Percentiles rank a stretch among this genome's conserved stretches.
These are phyloP conservation scores for Canavalia gladiata DNA, from an alignment of 306 rosid genomes.

Conservation along the genomic window DNA sequence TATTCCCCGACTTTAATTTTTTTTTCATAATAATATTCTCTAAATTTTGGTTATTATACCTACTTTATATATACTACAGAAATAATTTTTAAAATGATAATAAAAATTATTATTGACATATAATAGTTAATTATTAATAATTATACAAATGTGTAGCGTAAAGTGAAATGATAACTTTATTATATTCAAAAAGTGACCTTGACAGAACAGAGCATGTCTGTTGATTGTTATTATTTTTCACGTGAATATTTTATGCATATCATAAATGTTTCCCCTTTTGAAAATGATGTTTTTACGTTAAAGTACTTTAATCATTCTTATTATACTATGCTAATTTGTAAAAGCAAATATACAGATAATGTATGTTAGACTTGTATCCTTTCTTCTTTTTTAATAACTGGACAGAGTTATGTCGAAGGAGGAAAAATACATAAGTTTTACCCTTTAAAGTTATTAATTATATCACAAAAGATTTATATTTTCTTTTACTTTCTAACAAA, in stretches of 20 bases:
- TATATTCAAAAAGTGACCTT: conserved; percentile 24
- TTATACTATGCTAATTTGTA: background rate
- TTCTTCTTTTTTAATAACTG: background rate
- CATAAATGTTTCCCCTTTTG: conserved; percentile 32
- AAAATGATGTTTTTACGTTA: conserved; percentile 16
- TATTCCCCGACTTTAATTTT: background rate
- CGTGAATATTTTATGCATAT: conserved; percentile 37
- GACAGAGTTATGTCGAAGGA: background rate
- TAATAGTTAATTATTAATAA: background rate
- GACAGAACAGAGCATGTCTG: conserved; percentile 43
- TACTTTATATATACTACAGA: no score
- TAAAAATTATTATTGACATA: background rate
- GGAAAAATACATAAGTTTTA: background rate
- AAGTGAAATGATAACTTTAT: conserved; percentile 18
- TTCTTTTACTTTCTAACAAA: no score
- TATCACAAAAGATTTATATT: no score
- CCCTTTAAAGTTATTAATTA: no score
- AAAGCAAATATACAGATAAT: background rate
- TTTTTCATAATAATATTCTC: background rate
- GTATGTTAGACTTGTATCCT: background rate
- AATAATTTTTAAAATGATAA: background rate
- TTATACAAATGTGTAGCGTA: background rate
- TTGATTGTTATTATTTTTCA: conserved; percentile 21
- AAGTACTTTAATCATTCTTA: conserved; percentile 20
- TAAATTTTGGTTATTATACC: background rate